Conservation (phyloP, 208 protist genomes). For the Trypanosoma caninum region DNA sequence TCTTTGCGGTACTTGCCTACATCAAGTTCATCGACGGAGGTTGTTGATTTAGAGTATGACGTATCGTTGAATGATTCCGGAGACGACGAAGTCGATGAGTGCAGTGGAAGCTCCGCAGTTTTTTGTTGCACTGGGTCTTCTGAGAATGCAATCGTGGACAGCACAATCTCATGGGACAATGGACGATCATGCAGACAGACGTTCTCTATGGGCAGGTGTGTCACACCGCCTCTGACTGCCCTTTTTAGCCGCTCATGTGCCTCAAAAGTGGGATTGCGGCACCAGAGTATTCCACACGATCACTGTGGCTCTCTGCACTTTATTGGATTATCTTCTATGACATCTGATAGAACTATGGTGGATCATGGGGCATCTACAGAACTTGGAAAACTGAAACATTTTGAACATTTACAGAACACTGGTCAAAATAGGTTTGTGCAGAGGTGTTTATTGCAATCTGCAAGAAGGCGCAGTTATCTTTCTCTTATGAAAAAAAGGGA, state of each 20-base stretch:
- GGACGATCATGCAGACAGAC: neutral
- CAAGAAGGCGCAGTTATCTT: neutral
- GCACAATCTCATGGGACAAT: neutral
- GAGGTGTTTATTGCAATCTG: conserved; percentile 1
- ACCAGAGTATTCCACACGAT: neutral
- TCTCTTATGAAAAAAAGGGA: neutral
- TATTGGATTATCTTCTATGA: conserved; percentile 1
- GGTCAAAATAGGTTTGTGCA: conserved; percentile 3
- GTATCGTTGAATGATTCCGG: neutral
- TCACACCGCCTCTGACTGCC: neutral
- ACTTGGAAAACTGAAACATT: neutral
- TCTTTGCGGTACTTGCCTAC: neutral
- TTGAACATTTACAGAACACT: too few species aligned
- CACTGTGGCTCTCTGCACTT: conserved; percentile 2
- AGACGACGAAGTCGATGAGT: neutral
- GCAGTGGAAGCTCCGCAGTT: neutral
- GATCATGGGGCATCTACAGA: conserved; percentile 12
- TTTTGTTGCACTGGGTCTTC: neutral
- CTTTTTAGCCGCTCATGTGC: neutral
- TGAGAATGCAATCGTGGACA: neutral
- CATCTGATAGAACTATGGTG: conserved; percentile 24
- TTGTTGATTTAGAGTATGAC: neutral
- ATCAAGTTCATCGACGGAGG: neutral
- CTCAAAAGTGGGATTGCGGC: neutral
- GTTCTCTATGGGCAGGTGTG: neutral